Conservation (phyloP, 345 rosid species). For the Boechera retrofracta region DNA sequence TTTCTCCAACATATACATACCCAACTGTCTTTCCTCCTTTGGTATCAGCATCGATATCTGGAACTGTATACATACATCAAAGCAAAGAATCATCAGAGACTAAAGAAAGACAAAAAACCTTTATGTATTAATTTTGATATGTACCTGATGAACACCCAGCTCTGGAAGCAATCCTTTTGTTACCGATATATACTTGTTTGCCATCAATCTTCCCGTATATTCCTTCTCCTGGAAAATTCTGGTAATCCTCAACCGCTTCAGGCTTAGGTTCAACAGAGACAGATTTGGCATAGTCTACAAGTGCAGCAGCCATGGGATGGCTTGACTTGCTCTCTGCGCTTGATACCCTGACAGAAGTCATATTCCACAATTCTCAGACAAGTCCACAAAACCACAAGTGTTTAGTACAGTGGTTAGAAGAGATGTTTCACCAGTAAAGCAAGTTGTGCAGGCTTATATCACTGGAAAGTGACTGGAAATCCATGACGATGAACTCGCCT, state of each 20-base stretch:
- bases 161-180: constrained; percentile 65
- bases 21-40: constrained; percentile 67
- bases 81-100: constrained; percentile 22
- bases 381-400: neutral
- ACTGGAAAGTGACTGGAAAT: constrained; percentile 54
- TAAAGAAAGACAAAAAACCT: neutral
- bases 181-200: constrained; percentile 68
- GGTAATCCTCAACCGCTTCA: constrained; percentile 67
- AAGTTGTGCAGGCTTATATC: constrained; percentile 54
- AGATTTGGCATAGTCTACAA: constrained; percentile 68
- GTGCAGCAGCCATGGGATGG: constrained; percentile 89
- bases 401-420: neutral
- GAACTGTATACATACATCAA: constrained; percentile 47
- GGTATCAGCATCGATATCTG: constrained; percentile 41
- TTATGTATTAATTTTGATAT: neutral
- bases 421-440: constrained; percentile 65
- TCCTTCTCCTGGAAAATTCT: constrained; percentile 91
- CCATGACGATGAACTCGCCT: constrained; percentile 82
- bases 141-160: constrained; percentile 70
- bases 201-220: constrained; percentile 79
- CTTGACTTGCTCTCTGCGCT: constrained; percentile 91
- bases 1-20: constrained; percentile 58
- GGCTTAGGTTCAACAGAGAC: constrained; percentile 70
- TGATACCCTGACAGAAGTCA: constrained; percentile 64
- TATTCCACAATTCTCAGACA: neutral